Conservation (phyloP, 2,329 filamentous ascomycete species). For the Sporothrix globosa region DNA sequence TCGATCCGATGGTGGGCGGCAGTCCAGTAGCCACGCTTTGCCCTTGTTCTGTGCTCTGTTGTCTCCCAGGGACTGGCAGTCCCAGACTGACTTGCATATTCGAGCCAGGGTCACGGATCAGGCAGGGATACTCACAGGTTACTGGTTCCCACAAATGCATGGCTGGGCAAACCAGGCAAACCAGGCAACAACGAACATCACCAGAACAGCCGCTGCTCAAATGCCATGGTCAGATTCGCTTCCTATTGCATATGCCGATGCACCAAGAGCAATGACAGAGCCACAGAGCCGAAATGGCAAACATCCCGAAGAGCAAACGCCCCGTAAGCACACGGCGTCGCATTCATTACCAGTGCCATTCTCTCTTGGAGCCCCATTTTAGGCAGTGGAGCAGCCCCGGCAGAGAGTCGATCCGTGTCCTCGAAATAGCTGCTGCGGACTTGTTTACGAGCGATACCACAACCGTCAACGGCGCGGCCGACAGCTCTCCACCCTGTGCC, state of each 20-base stretch:
- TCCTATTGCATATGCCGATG: slow-evolving; percentile 6
- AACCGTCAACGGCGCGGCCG: slow-evolving; percentile 26
- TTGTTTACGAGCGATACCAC: slow-evolving; percentile 28
- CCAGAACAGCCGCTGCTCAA: not conserved
- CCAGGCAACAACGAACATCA: not conserved
- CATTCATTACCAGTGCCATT: slow-evolving; percentile 4
- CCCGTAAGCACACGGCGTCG: slow-evolving; percentile 13
- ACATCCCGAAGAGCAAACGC: not conserved
- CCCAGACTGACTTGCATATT: slow-evolving; percentile 31
- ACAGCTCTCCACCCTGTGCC: slow-evolving; percentile 24
- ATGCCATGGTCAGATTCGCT: not conserved
- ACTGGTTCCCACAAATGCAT: slow-evolving; percentile 1
- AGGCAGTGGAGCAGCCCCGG: slow-evolving; percentile 26
- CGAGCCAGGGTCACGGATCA: slow-evolving; percentile 22
- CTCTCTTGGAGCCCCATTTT: not conserved
- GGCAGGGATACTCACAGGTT: not conserved
- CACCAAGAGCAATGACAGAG: slow-evolving; percentile 8
- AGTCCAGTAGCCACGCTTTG: not conserved
- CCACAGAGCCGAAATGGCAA: not conserved
- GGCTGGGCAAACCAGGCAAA: slow-evolving; percentile 25
- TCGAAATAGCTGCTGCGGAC: slow-evolving; percentile 8
- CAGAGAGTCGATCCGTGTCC: slow-evolving; percentile 16
- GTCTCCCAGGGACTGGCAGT: slow-evolving; percentile 13
- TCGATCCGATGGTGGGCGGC: slow-evolving; percentile 3
- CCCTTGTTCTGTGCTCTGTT: not conserved